Evolutionary conservation across 1,284 basidiomycete species (phyloP).

Genomic region (Puccinia novopanici): DNA sequence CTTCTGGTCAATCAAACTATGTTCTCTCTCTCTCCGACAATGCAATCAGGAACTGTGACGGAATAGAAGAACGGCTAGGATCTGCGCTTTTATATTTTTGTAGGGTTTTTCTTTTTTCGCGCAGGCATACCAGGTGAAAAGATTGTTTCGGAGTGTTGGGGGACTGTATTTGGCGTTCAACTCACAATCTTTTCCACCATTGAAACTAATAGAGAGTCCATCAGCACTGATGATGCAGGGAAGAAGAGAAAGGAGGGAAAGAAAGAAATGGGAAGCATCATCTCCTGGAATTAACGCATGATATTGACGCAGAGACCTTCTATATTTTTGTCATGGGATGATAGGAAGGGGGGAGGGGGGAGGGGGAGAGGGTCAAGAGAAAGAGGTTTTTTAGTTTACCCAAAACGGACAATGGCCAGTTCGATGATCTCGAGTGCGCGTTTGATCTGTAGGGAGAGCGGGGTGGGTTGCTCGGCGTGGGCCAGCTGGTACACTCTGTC

Average conservation of each 20-base stretch:
- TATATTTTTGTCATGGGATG: neutral
- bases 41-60: too few species aligned
- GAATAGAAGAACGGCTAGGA: neutral
- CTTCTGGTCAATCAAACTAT: too few species aligned
- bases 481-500: constrained; percentile 24
- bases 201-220: constrained; percentile 81
- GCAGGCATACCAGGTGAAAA: neutral
- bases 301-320: neutral
- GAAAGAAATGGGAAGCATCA: neutral
- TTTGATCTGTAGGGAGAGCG: neutral
- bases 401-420: constrained; percentile 30
- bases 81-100: neutral
- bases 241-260: neutral
- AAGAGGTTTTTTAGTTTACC: constrained; percentile 7
- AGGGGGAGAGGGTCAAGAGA: neutral
- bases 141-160: neutral
- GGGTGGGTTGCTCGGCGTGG: neutral
- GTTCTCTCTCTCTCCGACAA: too few species aligned
- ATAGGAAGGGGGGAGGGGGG: neutral
- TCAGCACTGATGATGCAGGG: constrained; percentile 16
- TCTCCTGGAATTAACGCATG: constrained; percentile 15
- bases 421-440: constrained; percentile 40
- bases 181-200: constrained; percentile 96
- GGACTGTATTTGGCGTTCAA: constrained; percentile 51
- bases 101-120: neutral